These are phyloP conservation scores for Tricholoma flavovirens DNA, from an alignment of 768 basidiomycete species.

Conservation along the genomic window DNA sequence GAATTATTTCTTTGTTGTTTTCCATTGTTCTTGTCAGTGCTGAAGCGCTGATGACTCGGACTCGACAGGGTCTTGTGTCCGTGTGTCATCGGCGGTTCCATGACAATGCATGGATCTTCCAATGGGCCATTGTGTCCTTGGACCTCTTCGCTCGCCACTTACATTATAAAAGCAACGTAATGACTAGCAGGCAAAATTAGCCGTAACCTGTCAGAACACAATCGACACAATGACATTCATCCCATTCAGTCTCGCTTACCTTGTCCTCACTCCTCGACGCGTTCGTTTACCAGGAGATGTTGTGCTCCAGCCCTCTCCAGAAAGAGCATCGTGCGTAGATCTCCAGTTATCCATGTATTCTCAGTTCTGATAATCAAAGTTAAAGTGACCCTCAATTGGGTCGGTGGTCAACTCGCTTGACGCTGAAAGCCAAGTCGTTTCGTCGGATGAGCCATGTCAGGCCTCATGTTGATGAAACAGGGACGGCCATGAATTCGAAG, in stretches of 20 bases:
- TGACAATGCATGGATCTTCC: neutral
- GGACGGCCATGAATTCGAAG: neutral
- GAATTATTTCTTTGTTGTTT: no score
- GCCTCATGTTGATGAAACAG: slow-evolving; percentile 2
- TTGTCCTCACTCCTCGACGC: slow-evolving; percentile 47
- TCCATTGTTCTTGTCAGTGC: neutral
- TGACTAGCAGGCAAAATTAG: neutral
- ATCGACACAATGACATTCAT: slow-evolving; percentile 17
- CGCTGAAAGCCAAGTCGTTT: slow-evolving; percentile 21
- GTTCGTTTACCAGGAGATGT: slow-evolving; percentile 43
- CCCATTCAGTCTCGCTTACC: slow-evolving; percentile 46
- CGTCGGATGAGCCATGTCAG: slow-evolving; percentile 13
- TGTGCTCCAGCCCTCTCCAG: slow-evolving; percentile 6
- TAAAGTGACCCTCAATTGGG: slow-evolving; percentile 1
- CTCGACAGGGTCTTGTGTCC: no score
- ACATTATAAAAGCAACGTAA: neutral
- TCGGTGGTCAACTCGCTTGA: slow-evolving; percentile 17
- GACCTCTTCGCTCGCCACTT: neutral
- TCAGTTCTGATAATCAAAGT: neutral
- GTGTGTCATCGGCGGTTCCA: neutral
- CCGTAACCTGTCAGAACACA: neutral
- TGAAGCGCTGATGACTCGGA: no score
- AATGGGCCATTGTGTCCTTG: neutral
- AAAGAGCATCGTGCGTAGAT: slow-evolving; percentile 12
- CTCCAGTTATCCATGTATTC: neutral